phyloP scores from a whole-genome alignment of 1,284 basidiomycete genomes.

The Ganoderma multipileum region DNA sequence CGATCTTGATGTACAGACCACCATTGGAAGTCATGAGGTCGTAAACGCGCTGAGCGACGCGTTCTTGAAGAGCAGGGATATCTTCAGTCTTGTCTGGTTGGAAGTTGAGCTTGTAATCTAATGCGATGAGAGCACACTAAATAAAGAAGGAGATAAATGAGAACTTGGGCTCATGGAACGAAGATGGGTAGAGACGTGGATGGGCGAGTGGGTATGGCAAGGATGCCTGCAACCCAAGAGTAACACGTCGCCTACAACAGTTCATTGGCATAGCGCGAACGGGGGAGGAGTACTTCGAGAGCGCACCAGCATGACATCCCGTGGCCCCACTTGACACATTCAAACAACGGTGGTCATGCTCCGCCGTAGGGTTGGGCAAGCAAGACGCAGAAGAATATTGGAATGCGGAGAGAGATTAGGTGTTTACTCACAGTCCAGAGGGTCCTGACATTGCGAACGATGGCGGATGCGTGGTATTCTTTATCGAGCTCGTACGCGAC shows the following conservation, averaged over 20 bases:
- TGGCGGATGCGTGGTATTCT: constrained; percentile 71
- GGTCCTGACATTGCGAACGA: constrained; percentile 69
- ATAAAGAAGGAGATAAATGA: background rate
- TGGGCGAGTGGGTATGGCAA: background rate
- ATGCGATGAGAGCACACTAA: constrained; percentile 69
- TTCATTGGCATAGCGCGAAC: background rate
- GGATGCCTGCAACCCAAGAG: background rate
- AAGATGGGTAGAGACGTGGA: background rate
- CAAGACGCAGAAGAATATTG: background rate
- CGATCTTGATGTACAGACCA: constrained; percentile 91
- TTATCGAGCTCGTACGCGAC: constrained; percentile 60
- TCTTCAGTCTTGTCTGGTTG: constrained; percentile 64
- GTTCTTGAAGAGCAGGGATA: constrained; percentile 81
- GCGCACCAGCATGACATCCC: background rate
- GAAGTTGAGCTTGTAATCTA: constrained; percentile 90
- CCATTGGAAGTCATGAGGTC: constrained; percentile 81
- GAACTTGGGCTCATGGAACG: background rate
- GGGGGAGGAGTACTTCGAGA: background rate
- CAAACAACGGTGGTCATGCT: background rate
- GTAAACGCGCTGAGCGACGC: constrained; percentile 82
- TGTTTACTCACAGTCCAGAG: constrained; percentile 60
- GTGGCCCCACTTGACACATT: background rate
- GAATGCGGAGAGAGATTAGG: background rate
- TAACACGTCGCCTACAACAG: background rate
- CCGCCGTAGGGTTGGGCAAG: background rate